Evolutionary conservation across 257 asterid species (phyloP).

Genomic region (Craterostigma plantagineum): DNA sequence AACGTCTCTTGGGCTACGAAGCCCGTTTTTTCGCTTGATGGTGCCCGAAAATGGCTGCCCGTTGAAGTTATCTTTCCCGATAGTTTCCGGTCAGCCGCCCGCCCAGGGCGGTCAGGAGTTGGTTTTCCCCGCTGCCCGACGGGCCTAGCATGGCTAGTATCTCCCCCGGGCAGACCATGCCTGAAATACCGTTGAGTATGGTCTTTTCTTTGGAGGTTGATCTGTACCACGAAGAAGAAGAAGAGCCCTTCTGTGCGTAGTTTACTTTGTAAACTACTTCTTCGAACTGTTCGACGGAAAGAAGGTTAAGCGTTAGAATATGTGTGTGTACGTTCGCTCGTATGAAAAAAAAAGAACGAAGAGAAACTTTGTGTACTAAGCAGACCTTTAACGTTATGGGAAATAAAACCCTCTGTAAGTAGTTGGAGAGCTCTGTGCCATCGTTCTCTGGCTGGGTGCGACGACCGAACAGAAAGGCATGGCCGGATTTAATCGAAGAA

Average conservation of each 20-base stretch:
- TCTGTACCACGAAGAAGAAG: no score
- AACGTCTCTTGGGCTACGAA: conserved; percentile 81
- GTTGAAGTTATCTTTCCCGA: conserved; percentile 84
- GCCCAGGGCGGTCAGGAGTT: conserved; percentile 85
- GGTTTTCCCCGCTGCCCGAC: conserved; percentile 90
- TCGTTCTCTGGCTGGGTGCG: conserved; percentile 28
- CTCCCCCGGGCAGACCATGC: conserved; percentile 82
- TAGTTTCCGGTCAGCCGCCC: conserved; percentile 71
- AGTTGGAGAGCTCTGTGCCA: conserved; percentile 14
- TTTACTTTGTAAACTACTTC: conserved; percentile 66
- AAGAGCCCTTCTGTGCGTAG: conserved; percentile 19
- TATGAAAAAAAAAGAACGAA: no score
- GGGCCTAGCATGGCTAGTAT: conserved; percentile 95
- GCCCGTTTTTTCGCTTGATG: conserved; percentile 64
- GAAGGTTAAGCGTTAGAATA: background rate
- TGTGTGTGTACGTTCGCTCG: conserved; percentile 1
- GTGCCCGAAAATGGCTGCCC: conserved; percentile 66
- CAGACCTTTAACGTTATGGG: conserved; percentile 71
- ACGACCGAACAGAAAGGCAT: conserved; percentile 36
- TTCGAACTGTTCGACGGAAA: conserved; percentile 65
- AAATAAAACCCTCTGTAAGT: conserved; percentile 21
- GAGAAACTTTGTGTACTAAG: no score
- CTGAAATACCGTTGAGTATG: conserved; percentile 79
- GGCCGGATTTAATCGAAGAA: conserved; percentile 4
- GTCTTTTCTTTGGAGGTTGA: conserved; percentile 69